Evolutionary conservation across 495 filamentous ascomycete species (phyloP), one percentile per base, ranked within the genome.

Genomic region (Neurospora terricola): DNA sequence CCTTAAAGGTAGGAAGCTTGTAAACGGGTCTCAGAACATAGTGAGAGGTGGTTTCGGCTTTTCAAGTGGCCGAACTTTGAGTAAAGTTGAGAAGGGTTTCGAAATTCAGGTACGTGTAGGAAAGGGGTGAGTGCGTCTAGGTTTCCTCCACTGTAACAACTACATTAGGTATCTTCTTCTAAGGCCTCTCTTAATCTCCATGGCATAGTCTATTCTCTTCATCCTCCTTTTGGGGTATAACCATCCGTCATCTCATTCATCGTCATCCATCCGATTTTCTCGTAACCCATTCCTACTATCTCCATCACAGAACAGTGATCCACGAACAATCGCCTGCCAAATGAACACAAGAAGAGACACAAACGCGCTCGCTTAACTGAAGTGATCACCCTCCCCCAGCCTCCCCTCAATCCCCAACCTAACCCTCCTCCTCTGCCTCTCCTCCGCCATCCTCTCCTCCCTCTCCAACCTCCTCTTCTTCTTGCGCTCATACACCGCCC

Each of bases 401-500:
- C 80, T 81, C 34, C 80, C 81, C 76, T 69, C 45, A n/a, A 82
- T 80, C 4, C 84, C 84, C 45, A 83, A 69, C 77, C 82, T 76
- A 40, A 86, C 75, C 73, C 83, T 78, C 71, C 83, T 79, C 72
- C 83, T 82, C 74, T 80, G 84, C 75, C 78, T 76, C 71, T 86
- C 84, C 72, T 84, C 82, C 74, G 86, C 83, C 74, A 76, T 81
- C 79, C 86, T 79, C 74, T 78, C 77, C 80, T 94, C 90, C 69
- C 82, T 82, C 75, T 89, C 84, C 74, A 92, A 74, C 69, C 95
- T 86, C 79, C 86, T 79, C 76, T 84, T 87, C 82, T 90, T 94
- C 85, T 97, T 97, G 73, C 96, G 85, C 85, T 97, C 93, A 81
- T 97, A 99, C 1, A 99, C 94, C 18, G 94, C 96, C 69, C 91